These are phyloP conservation scores for Erigeron philadelphicus DNA, from an alignment of 140 eudicot species.

Conservation along the genomic window DNA sequence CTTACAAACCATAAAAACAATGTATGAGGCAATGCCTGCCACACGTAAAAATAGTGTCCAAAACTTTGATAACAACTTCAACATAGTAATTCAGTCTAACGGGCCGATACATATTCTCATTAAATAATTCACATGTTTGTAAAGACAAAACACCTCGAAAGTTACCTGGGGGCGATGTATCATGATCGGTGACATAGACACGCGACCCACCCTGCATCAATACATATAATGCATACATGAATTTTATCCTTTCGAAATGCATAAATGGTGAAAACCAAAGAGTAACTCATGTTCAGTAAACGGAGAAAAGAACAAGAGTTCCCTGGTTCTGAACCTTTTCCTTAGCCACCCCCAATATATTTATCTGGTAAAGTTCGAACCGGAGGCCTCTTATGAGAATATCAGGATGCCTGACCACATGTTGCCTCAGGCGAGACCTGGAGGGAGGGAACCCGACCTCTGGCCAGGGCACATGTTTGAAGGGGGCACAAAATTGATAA, in stretches of 20 bases:
- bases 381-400: too few species aligned
- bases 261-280: background rate
- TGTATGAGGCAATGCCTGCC: background rate
- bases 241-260: background rate
- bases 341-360: too few species aligned
- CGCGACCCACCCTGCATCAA: conserved; percentile 69
- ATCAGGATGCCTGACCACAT: too few species aligned
- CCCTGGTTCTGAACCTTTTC: too few species aligned
- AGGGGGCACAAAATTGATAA: too few species aligned
- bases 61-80: background rate
- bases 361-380: background rate
- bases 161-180: conserved; percentile 81
- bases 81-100: background rate
- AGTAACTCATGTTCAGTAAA: too few species aligned
- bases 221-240: conserved; percentile 1
- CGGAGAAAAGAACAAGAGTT: too few species aligned
- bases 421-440: too few species aligned
- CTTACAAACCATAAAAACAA: background rate
- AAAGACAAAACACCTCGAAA: background rate
- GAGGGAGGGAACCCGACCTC: too few species aligned
- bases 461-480: too few species aligned
- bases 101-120: background rate
- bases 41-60: background rate
- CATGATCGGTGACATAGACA: conserved; percentile 66
- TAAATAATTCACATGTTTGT: background rate